phyloP scores from a whole-genome alignment of 1,284 basidiomycete species.

The Xerocomus minutiporus region DNA sequence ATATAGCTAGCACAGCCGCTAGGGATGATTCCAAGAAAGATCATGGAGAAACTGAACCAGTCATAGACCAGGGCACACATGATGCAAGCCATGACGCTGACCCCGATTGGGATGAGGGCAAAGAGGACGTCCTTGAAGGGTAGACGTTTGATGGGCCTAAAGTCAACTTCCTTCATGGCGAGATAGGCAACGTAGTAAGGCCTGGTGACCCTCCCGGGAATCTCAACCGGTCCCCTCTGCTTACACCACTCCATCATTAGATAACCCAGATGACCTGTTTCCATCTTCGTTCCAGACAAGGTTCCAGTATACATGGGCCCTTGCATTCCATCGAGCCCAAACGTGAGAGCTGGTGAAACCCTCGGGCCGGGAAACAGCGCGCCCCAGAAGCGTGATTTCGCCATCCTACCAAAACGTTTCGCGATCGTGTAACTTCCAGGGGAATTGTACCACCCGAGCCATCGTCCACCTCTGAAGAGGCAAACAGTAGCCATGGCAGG shows the following conservation, averaged over 20 bases:
- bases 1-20: constrained; percentile 22
- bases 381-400: constrained; percentile 27
- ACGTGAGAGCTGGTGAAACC: constrained; percentile 19
- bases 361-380: constrained; percentile 9
- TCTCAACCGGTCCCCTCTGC: neutral
- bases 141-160: neutral
- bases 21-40: constrained; percentile 31
- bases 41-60: constrained; percentile 18
- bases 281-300: neutral
- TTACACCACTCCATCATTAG: neutral
- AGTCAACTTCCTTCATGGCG: neutral
- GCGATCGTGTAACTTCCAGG: constrained; percentile 31
- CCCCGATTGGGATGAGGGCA: neutral
- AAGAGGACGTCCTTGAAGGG: neutral
- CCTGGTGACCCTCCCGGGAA: neutral
- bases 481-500: constrained; percentile 29
- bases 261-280: neutral
- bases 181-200: neutral
- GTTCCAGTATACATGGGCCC: neutral
- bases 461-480: constrained; percentile 26
- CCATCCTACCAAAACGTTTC: constrained; percentile 25
- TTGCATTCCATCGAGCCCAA: constrained; percentile 26
- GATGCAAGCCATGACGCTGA: constrained; percentile 11
- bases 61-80: neutral
- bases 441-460: constrained; percentile 36